A percentile compares a stretch with the other conserved stretches of the same genome.
Conservation (phyloP, 1,284 basidiomycete genomes). For the Phellopilus nigrolimitatus region DNA sequence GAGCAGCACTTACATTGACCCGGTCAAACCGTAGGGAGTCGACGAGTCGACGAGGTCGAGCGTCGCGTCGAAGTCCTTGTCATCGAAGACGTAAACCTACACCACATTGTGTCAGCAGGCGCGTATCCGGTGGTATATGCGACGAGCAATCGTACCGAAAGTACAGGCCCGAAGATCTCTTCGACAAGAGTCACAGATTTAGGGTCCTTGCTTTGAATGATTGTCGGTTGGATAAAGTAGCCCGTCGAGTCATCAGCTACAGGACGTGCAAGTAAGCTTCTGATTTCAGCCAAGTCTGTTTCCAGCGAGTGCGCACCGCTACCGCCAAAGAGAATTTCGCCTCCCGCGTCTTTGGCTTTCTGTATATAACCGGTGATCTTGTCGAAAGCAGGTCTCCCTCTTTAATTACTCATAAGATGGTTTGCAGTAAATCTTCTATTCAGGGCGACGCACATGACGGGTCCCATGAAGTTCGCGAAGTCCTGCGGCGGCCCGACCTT, state of each 20-base stretch:
- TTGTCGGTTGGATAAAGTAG: slow-evolving; percentile 92
- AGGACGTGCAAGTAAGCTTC: slow-evolving; percentile 4
- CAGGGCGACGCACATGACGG: slow-evolving; percentile 72
- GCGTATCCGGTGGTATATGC: slow-evolving; percentile 3
- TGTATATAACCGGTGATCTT: slow-evolving; percentile 84
- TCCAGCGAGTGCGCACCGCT: slow-evolving; percentile 41
- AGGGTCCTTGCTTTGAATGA: slow-evolving; percentile 93
- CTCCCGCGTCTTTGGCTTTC: slow-evolving; percentile 86
- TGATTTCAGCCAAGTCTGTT: neutral
- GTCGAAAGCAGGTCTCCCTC: slow-evolving; percentile 81
- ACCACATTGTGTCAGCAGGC: slow-evolving; percentile 15
- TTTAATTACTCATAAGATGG: slow-evolving; percentile 26
- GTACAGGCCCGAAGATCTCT: slow-evolving; percentile 96
- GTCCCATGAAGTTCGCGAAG: slow-evolving; percentile 89
- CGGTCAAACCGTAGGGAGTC: slow-evolving; percentile 88
- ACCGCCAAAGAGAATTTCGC: slow-evolving; percentile 86
- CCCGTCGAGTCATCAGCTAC: slow-evolving; percentile 86
- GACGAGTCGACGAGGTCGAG: slow-evolving; percentile 85
- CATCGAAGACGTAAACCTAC: slow-evolving; percentile 81
- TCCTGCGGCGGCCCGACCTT: slow-evolving; percentile 79
- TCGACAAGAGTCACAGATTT: slow-evolving; percentile 88
- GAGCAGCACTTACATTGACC: slow-evolving; percentile 72
- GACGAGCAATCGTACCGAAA: slow-evolving; percentile 68
- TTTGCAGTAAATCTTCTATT: neutral
- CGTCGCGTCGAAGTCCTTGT: slow-evolving; percentile 80